Conservation (phyloP, 345 rosid genomes). For the Salix exigua region DNA sequence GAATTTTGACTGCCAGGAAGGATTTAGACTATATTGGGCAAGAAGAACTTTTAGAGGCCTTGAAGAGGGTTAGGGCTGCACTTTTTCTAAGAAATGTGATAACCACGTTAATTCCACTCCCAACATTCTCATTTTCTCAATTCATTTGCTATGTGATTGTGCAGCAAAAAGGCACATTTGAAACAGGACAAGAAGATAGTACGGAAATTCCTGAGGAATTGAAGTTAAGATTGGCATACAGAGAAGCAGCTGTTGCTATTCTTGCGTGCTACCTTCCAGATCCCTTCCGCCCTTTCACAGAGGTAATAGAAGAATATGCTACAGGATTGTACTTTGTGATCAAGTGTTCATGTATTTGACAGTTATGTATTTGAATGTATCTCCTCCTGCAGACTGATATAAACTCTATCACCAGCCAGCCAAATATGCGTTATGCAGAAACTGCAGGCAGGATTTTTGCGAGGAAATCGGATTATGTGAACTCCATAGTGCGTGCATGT, state of each 20-base stretch:
- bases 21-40: slow-evolving; percentile 82
- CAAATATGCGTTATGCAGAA: slow-evolving; percentile 66
- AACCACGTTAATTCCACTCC: slow-evolving; percentile 1
- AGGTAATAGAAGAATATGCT: slow-evolving; percentile 36
- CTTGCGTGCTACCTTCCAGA: slow-evolving; percentile 86
- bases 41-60: slow-evolving; percentile 86
- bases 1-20: slow-evolving; percentile 93
- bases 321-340: slow-evolving; percentile 7
- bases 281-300: slow-evolving; percentile 63
- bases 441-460: slow-evolving; percentile 60
- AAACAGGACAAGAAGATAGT: slow-evolving; percentile 92
- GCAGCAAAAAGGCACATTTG: slow-evolving; percentile 96
- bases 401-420: slow-evolving; percentile 67
- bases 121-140: slow-evolving; percentile 13
- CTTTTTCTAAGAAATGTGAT: not conserved
- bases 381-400: slow-evolving; percentile 69
- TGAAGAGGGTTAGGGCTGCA: slow-evolving; percentile 62
- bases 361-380: slow-evolving; percentile 13
- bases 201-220: slow-evolving; percentile 77
- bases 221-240: slow-evolving; percentile 77
- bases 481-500: slow-evolving; percentile 74
- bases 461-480: slow-evolving; percentile 74
- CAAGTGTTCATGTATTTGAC: slow-evolving; percentile 2
- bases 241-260: slow-evolving; percentile 95
- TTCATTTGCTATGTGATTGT: slow-evolving; percentile 21